Base-by-base conservation (phyloP, 2,329 filamentous ascomycete genomes). In the Nemania sp. region DNA sequence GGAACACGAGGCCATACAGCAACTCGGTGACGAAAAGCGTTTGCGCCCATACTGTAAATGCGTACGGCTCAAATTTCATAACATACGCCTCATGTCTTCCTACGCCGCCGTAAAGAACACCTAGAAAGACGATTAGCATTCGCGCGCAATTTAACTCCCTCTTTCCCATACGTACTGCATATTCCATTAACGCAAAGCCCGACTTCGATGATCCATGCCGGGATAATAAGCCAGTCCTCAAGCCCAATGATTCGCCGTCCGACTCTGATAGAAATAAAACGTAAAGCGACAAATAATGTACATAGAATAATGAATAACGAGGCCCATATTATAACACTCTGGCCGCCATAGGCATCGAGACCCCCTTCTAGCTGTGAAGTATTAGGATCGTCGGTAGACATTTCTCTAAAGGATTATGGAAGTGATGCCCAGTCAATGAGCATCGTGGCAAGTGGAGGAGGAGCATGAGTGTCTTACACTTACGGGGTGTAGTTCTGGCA, bases 141-240 rank as follows among this genome's bases (percentile, higher is more conserved):
- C 10, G 24, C 2, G 13, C 32, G 15, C 27, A 56, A 18, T 56
- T 60, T 24, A 6, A 15, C 24, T n/a, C 15, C 35, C n/a, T 27
- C 11, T 11, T 26, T 7, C 18, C 15, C 47, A 38, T 24, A 66
- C 68, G 1, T 68, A 70, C 68, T 63, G 38, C 53, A 66, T 22
- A 70, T 68, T 11, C 35, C 66, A 22, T 66, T 70, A 15, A 52
- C 62, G 47, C 62, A 68, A 29, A 70, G 57, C 18, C 62, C 68
- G 10, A 70, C 18, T 55, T 68, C 58, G 22, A 70, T 26, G 7
- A 70, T 35, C 63, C 60, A 69, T 2, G 63, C 49, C 32, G 66
- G 68, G 18, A 69, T 20, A n/a, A 69, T 67, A 0, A 71, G 47
- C 66, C 63, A 69, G 52, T 71, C 69, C n/a, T 67, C 66, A 38